Conservation (phyloP, 495 filamentous ascomycete species). For the Podospora fimiseda region DNA sequence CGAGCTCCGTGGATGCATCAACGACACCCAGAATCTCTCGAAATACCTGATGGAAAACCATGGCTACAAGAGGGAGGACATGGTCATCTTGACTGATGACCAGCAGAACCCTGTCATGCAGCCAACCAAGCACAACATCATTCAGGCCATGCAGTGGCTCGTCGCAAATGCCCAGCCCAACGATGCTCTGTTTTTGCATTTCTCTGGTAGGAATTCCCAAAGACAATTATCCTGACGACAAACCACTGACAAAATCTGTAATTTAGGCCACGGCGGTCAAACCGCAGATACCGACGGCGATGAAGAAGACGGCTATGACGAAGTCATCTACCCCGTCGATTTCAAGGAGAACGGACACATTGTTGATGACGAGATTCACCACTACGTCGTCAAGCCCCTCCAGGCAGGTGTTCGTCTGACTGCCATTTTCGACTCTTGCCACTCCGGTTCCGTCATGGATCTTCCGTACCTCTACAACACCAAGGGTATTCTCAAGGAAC, state of each 20-base stretch:
- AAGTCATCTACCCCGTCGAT: conserved; percentile 96
- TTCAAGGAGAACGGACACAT: conserved; percentile 85
- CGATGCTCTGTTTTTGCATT: conserved; percentile 47
- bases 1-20: conserved; percentile 87
- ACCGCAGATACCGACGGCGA: conserved; percentile 52
- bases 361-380: conserved; percentile 93
- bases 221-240: not conserved
- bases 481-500: conserved; percentile 92
- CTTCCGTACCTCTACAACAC: conserved; percentile 96
- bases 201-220: conserved; percentile 54
- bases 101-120: conserved; percentile 34
- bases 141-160: conserved; percentile 44
- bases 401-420: conserved; percentile 84
- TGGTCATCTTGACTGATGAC: conserved; percentile 48
- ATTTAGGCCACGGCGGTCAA: conserved; percentile 41
- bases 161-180: conserved; percentile 40
- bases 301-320: conserved; percentile 90
- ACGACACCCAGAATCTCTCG: conserved; percentile 90
- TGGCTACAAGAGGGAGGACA: conserved; percentile 49
- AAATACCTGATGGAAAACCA: conserved; percentile 74
- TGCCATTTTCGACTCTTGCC: conserved; percentile 96
- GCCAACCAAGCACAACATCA: conserved; percentile 46
- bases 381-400: conserved; percentile 76
- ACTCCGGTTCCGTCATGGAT: conserved; percentile 93
- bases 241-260: not conserved